Conservation (phyloP, 257 asterid species). For the Verbena officinalis region DNA sequence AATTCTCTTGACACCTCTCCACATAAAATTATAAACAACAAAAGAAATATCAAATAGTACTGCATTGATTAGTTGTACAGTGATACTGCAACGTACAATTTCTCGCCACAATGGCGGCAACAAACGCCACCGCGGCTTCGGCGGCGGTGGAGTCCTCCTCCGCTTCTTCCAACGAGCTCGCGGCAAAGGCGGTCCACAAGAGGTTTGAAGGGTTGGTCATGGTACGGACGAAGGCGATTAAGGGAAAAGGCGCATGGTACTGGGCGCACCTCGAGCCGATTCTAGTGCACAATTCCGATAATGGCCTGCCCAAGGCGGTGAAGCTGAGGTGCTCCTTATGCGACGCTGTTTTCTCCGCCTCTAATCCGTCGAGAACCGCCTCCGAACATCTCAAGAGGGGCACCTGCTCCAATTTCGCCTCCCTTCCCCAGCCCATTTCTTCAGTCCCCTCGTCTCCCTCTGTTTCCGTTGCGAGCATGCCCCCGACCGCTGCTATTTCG, state of each 20-base stretch:
- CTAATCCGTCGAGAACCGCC: constrained; percentile 95
- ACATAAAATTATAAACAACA: neutral
- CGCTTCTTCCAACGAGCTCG: constrained; percentile 53
- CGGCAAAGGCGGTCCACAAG: constrained; percentile 83
- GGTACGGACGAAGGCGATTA: constrained; percentile 89
- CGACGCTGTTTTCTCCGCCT: constrained; percentile 97
- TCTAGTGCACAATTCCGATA: constrained; percentile 70
- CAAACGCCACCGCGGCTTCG: constrained; percentile 47
- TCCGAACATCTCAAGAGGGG: constrained; percentile 96
- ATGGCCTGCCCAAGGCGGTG: constrained; percentile 84
- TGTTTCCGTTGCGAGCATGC: constrained; percentile 25
- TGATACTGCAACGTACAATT: neutral
- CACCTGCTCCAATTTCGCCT: constrained; percentile 89
- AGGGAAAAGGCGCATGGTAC: constrained; percentile 99
- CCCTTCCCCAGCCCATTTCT: constrained; percentile 69
- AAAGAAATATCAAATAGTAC: constrained; percentile 16
- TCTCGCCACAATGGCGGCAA: constrained; percentile 51
- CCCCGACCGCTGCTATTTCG: neutral
- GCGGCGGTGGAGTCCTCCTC: constrained; percentile 39
- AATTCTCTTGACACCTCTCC: neutral
- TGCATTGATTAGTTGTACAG: constrained; percentile 21
- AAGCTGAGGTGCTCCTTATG: constrained; percentile 87
- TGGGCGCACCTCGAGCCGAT: constrained; percentile 98
- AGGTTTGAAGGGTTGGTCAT: constrained; percentile 77
- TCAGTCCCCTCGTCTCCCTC: constrained; percentile 50